Evolutionary conservation across 208 protist species (phyloP), one percentile per base, ranked within the genome.

Genomic region (Trypanosoma boissoni): DNA sequence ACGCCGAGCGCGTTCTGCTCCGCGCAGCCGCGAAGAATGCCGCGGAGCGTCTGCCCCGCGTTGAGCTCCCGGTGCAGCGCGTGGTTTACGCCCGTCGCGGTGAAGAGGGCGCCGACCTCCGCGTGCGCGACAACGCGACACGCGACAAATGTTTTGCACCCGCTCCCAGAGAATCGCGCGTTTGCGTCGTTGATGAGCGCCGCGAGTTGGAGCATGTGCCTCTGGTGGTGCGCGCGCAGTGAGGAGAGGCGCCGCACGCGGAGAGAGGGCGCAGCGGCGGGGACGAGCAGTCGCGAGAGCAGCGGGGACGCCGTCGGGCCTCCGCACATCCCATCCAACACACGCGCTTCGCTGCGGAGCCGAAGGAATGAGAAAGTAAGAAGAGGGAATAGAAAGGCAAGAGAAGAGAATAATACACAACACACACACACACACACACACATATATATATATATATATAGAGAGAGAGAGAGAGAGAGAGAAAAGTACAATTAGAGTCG

Each of bases 1-100:
- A 79, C 76, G 2, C 88, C 88, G 27, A 95, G 72, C 14, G 83
- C 80, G 63, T 95, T 95, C 58, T 95, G 88, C 76, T 95, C 88
- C 7, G 88, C 88, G 51, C 88, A 95, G 2, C 88, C 88, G 42
- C 81, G 86, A 49, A 95, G 68, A 32, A 95, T 83, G 3, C 88
- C 88, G 0, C 68, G 76, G 4, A 92, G 65, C 41, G 69, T 60
- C 20, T 53, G 68, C 10, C 43, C 46, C 3, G 57, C 46, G 65
- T 91, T 95, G 21, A 86, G 62, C 24, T 71, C 36, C 29, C 71
- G 61, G 66, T 94, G 83, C 24, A 86, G 62, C 0, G 83, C 80
- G 49, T 90, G 69, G 60, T 95, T 95, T 21, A 95, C 78, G 3
- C 88, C 88, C 3, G 75, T 84, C 42, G 57, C 55, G 42, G 41